phyloP scores from a whole-genome alignment of 306 rosid genomes.

The Nissolia schottii region DNA sequence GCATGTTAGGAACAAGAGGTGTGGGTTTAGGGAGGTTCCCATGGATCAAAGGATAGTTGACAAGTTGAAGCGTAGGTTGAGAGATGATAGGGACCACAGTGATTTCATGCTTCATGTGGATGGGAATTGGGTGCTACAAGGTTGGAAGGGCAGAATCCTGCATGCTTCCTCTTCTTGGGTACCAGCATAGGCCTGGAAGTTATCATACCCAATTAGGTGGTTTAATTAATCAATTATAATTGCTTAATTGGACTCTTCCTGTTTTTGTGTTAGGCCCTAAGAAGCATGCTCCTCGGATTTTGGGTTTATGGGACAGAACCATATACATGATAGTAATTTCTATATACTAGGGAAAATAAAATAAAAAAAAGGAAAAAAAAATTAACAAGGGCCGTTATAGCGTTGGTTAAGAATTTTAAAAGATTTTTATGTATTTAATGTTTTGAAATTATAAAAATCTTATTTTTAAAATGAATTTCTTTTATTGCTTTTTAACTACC shows the following conservation, averaged over 20 bases:
- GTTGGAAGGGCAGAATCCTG: conserved; percentile 65
- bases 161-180: conserved; percentile 62
- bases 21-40: conserved; percentile 47
- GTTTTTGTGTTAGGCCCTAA: background rate
- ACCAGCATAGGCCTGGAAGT: conserved; percentile 42
- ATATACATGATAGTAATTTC: no score
- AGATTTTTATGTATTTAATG: no score
- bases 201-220: background rate
- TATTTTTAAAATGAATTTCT: no score
- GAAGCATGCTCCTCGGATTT: background rate
- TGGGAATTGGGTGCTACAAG: conserved; percentile 55
- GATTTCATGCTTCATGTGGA: conserved; percentile 50
- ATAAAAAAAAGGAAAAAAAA: no score
- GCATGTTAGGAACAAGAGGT: conserved; percentile 40
- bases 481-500: no score
- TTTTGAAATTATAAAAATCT: no score
- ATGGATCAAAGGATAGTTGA: conserved; percentile 31
- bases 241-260: no score
- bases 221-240: no score
- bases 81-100: conserved; percentile 25
- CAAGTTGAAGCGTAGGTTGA: conserved; percentile 25
- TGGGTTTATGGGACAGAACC: no score
- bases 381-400: no score
- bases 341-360: no score
- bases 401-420: no score